These are phyloP conservation scores for Triglochin maritima DNA, from an alignment of 106 monocot genomes.

Conservation along the genomic window DNA sequence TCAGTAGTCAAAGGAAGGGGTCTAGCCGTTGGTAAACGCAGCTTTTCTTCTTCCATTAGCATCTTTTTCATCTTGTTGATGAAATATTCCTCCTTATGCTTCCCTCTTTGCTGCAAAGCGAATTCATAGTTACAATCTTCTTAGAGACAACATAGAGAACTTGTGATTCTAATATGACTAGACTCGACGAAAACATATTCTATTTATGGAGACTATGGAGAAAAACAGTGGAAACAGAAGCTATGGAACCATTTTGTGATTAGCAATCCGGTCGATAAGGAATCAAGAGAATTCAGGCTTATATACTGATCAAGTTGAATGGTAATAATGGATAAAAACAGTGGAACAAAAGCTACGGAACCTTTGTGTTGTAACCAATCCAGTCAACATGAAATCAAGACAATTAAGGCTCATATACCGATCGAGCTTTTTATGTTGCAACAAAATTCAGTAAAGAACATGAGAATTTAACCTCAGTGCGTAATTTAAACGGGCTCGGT, in stretches of 20 bases:
- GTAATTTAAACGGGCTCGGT: slow-evolving; percentile 56
- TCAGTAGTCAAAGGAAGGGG: slow-evolving; percentile 93
- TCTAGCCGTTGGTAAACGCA: slow-evolving; percentile 75
- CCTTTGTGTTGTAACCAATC: no score
- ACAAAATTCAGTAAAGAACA: background rate
- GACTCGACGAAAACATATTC: background rate
- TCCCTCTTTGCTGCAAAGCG: slow-evolving; percentile 72
- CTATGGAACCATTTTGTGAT: no score
- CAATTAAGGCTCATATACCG: background rate
- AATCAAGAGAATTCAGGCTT: background rate
- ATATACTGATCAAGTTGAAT: slow-evolving; percentile 1
- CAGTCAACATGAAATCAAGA: background rate
- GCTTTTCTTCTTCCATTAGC: slow-evolving; percentile 59
- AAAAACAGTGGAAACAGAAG: no score
- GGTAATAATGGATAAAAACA: background rate
- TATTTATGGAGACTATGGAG: background rate
- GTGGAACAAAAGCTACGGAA: no score
- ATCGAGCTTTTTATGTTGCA: background rate
- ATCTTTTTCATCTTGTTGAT: slow-evolving; percentile 70
- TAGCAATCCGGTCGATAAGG: no score
- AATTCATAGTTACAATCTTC: background rate
- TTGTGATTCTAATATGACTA: no score
- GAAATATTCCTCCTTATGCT: slow-evolving; percentile 69
- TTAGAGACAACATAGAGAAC: background rate
- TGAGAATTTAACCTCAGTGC: slow-evolving; percentile 50